Conservation (phyloP, 108 stramenopile genomes). For the Cyclotella baltica region DNA sequence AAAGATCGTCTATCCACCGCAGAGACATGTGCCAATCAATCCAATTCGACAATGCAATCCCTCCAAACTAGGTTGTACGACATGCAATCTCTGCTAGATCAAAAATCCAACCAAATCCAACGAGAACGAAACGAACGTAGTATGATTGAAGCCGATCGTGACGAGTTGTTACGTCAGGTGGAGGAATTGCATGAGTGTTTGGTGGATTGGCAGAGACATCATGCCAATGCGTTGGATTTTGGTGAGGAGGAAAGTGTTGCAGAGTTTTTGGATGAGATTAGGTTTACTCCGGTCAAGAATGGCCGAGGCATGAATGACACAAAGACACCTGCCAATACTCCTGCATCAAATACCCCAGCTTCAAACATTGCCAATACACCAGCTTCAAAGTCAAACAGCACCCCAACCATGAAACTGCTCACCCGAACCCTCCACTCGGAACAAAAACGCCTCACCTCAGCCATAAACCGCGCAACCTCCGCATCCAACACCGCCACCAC, state of each 20-base stretch:
- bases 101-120: conserved; percentile 29
- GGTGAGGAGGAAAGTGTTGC: conserved; percentile 30
- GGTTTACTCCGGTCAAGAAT: conserved; percentile 33
- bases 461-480: conserved; percentile 17
- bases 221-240: conserved; percentile 10
- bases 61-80: conserved; percentile 36
- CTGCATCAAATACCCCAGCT: too few relatives aligned
- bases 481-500: too few relatives aligned
- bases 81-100: conserved; percentile 28
- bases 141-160: conserved; percentile 42
- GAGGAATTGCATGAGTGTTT: conserved; percentile 35
- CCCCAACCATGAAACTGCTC: conserved; percentile 41
- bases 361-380: too few relatives aligned
- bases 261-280: conserved; percentile 22
- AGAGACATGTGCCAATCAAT: conserved; percentile 3
- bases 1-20: conserved; percentile 30
- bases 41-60: conserved; percentile 33
- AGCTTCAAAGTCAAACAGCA: too few relatives aligned
- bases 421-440: conserved; percentile 44
- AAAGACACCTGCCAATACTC: too few relatives aligned
- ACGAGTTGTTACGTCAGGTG: conserved; percentile 31
- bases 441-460: conserved; percentile 32
- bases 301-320: background rate
- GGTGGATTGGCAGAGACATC: conserved; percentile 31
- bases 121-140: conserved; percentile 37